phyloP scores from a whole-genome alignment of 1,284 basidiomycete species.

The Anthracocystis panici-leucophaei region DNA sequence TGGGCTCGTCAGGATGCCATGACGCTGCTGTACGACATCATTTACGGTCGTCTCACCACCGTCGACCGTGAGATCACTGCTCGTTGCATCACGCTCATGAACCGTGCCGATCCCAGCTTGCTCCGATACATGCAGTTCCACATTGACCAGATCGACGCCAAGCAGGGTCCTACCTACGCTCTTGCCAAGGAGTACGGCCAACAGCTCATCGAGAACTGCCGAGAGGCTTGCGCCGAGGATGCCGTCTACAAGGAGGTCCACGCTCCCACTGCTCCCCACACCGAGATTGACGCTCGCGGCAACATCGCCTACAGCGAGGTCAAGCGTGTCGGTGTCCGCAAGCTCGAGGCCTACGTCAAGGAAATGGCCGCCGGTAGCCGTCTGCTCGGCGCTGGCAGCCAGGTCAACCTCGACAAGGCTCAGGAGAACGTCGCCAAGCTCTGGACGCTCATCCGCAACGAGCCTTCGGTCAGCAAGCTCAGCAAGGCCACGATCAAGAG shows the following conservation, averaged over 20 bases:
- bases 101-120: constrained; percentile 81
- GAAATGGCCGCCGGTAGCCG: constrained; percentile 96
- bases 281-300: constrained; percentile 90
- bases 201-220: constrained; percentile 92
- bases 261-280: constrained; percentile 90
- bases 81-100: constrained; percentile 95
- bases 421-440: constrained; percentile 95
- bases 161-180: constrained; percentile 85
- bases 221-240: constrained; percentile 82
- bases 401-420: constrained; percentile 82
- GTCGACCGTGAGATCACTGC: constrained; percentile 76
- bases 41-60: constrained; percentile 87
- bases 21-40: constrained; percentile 83
- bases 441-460: constrained; percentile 96
- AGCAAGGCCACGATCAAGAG: constrained; percentile 98
- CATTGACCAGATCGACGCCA: constrained; percentile 84
- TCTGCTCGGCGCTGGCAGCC: constrained; percentile 67
- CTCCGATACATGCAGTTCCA: constrained; percentile 91
- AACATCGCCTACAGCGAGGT: constrained; percentile 95
- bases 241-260: constrained; percentile 83
- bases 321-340: constrained; percentile 92
- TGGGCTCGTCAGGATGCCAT: constrained; percentile 97
- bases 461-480: constrained; percentile 94
- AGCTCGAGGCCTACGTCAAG: constrained; percentile 96
- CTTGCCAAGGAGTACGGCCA: constrained; percentile 97